Base-by-base conservation (phyloP, 2,329 filamentous ascomycete genomes). In the Diaporthe aspalathi region DNA sequence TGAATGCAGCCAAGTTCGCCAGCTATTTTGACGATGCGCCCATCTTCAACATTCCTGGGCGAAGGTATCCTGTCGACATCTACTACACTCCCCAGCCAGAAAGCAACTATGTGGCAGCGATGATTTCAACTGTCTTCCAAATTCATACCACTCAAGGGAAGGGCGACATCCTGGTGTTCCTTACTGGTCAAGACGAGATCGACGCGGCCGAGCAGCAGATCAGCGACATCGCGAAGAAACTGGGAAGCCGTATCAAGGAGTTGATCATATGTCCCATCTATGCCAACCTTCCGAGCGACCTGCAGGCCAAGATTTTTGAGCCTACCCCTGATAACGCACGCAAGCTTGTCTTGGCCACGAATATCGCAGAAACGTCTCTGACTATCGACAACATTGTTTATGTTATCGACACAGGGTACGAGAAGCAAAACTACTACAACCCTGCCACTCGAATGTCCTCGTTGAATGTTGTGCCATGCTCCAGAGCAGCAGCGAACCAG, bases 321-420 rank as follows among this genome's bases (percentile, higher is more conserved):
- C 94, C 95, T 0, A 97, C 95, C 0, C 95, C 96, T 0, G 89
- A 92, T 0, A 92, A 92, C 22, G 92, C 93, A 0, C 89, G 96
- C 35, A 99, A 98, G 79, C 94, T 98, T 0, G 94, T 99, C 0
- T 83, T 98, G 47, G 94, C 95, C 0, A 98, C 96, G 2, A 99
- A 99, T 79, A 98, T 99, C 80, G 96, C 96, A 2, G 96, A 99
- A 81, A 99, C 96, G 0, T 94, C 91, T 84, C 83, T 99, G 78
- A 99, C 96, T 0, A 97, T 99, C 71, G 95, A 98, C 79, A 95
- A 95, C 20, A 97, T 98, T 72, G 93, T 95, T 11, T 98, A 97
- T 79, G 96, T 98, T 45, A 97, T 98, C 72, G 96, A 99, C 76
- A 93, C 93, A 0, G 96, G 96, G 0, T 97, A 97, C 74, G 94